A percentile compares a stretch with the other conserved stretches of the same genome.
These are phyloP conservation scores for Melampsora abietis-canadensis DNA, from an alignment of 1,284 basidiomycete genomes.

Conservation along the genomic window DNA sequence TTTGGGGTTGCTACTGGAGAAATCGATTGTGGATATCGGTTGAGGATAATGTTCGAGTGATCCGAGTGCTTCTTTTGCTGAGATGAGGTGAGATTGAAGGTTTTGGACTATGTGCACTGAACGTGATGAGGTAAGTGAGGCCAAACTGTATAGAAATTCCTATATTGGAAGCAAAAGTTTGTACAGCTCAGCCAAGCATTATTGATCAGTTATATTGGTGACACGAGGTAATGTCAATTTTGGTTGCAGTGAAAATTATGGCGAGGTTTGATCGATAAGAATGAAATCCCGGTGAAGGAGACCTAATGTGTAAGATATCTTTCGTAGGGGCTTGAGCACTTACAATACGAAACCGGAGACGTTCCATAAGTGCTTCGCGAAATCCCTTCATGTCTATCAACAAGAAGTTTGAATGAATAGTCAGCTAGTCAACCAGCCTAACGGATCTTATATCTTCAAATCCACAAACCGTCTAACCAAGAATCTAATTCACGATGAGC, in stretches of 20 bases:
- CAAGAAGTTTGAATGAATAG: background rate
- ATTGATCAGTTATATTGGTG: background rate
- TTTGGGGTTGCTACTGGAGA: background rate
- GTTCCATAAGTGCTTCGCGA: constrained; percentile 35
- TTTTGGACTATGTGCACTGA: background rate
- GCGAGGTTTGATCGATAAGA: background rate
- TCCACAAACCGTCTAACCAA: constrained; percentile 12
- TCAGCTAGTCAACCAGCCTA: background rate
- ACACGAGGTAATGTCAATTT: too few relatives aligned
- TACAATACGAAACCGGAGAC: constrained; percentile 33
- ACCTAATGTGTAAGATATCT: background rate
- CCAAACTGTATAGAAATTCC: constrained; percentile 40
- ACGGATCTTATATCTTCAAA: background rate
- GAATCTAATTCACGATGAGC: constrained; percentile 18
- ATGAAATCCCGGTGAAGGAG: background rate
- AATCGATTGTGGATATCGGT: constrained; percentile 1
- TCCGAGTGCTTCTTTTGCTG: constrained; percentile 10
- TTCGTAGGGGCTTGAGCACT: background rate
- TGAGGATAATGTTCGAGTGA: background rate
- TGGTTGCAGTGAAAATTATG: background rate
- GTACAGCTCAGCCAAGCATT: background rate
- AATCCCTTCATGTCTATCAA: constrained; percentile 12
- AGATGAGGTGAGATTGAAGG: constrained; percentile 17
- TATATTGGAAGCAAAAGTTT: background rate
- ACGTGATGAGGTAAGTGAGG: constrained; percentile 19